phyloP scores from a whole-genome alignment of 257 asterid species.

The Coffea eugenioides region DNA sequence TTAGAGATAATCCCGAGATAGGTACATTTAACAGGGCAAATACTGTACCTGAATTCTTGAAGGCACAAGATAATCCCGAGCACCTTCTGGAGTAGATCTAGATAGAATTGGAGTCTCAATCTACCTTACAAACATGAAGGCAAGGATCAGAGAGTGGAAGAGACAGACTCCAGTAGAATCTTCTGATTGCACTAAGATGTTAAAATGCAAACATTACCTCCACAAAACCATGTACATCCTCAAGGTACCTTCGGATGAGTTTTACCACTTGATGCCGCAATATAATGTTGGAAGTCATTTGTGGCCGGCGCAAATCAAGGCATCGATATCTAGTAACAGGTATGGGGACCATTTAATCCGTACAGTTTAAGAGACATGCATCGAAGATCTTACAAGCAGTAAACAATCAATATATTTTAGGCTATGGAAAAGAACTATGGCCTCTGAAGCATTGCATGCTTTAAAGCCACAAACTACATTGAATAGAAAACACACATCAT shows the following conservation, averaged over 20 bases:
- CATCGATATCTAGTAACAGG: slow-evolving; percentile 65
- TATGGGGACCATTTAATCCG: slow-evolving; percentile 21
- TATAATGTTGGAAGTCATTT: slow-evolving; percentile 71
- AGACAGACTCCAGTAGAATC: slow-evolving; percentile 9
- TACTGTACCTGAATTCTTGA: slow-evolving; percentile 88
- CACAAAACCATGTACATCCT: slow-evolving; percentile 80
- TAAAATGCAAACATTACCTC: slow-evolving; percentile 61
- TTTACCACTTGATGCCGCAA: slow-evolving; percentile 90
- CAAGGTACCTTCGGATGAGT: slow-evolving; percentile 84
- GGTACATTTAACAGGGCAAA: background rate
- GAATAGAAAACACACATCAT: background rate
- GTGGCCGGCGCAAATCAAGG: slow-evolving; percentile 90
- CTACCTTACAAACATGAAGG: slow-evolving; percentile 84
- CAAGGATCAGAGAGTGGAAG: slow-evolving; percentile 58
- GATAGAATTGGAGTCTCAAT: slow-evolving; percentile 98
- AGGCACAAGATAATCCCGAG: slow-evolving; percentile 98
- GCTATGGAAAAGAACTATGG: background rate
- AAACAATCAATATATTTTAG: background rate
- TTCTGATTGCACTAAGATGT: slow-evolving; percentile 8
- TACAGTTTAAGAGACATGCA: background rate
- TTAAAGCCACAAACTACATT: background rate
- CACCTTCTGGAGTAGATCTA: slow-evolving; percentile 99
- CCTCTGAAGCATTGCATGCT: background rate
- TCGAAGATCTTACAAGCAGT: background rate
- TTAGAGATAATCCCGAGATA: background rate